These are phyloP conservation scores for Boletus insuetus DNA, from an alignment of 768 basidiomycete genomes.

Conservation along the genomic window DNA sequence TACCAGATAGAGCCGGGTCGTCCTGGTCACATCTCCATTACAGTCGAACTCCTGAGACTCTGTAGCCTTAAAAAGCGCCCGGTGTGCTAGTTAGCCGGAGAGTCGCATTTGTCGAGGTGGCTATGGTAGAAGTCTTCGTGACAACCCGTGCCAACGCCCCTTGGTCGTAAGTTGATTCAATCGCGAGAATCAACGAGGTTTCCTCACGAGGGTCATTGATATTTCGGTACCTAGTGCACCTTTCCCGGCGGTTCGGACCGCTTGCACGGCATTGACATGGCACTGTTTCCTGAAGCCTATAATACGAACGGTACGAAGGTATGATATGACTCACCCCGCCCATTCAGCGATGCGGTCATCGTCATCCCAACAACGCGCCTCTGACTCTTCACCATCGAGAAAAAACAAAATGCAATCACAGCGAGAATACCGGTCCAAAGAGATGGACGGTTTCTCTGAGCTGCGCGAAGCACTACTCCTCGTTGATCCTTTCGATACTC, in stretches of 20 bases:
- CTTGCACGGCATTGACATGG: conserved; percentile 2
- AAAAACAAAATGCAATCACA: conserved; percentile 28
- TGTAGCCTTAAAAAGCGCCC: background rate
- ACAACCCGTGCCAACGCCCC: no score
- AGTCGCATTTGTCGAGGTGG: background rate
- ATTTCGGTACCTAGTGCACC: background rate
- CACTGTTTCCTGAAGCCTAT: conserved; percentile 5
- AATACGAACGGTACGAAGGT: conserved; percentile 7
- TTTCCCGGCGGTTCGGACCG: background rate
- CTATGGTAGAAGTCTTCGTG: background rate
- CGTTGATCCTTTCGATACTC: conserved; percentile 23
- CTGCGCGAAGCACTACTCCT: conserved; percentile 25
- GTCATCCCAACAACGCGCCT: conserved; percentile 3
- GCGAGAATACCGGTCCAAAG: conserved; percentile 29
- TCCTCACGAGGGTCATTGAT: background rate
- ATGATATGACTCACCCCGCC: conserved; percentile 11
- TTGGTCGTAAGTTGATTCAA: background rate
- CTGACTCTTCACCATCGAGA: conserved; percentile 8
- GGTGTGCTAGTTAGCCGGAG: conserved; percentile 9
- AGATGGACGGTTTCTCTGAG: conserved; percentile 31
- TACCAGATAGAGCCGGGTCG: background rate
- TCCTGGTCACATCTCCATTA: background rate
- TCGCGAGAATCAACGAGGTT: background rate
- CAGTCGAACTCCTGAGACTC: background rate
- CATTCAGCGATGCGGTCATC: conserved; percentile 15